phyloP scores from a whole-genome alignment of 73 alveolate species.

The Symbiodinium pilosum region DNA sequence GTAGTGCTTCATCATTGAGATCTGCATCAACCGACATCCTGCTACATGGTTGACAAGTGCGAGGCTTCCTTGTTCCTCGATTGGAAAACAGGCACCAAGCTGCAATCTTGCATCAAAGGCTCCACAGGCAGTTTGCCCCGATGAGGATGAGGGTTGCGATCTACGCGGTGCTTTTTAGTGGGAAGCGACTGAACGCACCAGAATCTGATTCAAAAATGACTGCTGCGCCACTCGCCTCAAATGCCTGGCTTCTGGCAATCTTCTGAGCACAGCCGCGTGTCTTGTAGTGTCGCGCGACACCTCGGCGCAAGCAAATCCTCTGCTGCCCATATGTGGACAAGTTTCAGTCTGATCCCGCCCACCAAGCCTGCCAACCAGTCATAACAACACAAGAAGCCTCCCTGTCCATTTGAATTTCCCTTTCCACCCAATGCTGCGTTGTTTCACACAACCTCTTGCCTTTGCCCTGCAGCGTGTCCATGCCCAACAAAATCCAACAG shows the following conservation, averaged over 20 bases:
- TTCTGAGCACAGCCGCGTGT: slow-evolving; percentile 35
- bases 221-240: slow-evolving; percentile 75
- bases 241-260: slow-evolving; percentile 49
- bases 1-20: slow-evolving; percentile 22
- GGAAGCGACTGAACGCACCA: too few species aligned
- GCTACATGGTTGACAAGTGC: too few species aligned
- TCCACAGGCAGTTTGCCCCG: slow-evolving; percentile 80
- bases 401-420: background rate
- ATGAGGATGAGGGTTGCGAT: slow-evolving; percentile 37
- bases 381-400: too few species aligned
- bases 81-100: too few species aligned
- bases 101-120: background rate
- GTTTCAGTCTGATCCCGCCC: too few species aligned
- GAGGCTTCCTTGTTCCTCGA: too few species aligned
- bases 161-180: too few species aligned
- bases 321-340: too few species aligned
- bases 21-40: slow-evolving; percentile 91
- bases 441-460: too few species aligned
- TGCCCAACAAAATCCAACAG: background rate
- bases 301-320: slow-evolving; percentile 21
- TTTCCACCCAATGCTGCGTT: background rate
- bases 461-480: too few species aligned
- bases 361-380: too few species aligned
- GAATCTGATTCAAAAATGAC: too few species aligned
- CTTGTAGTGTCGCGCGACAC: slow-evolving; percentile 50